A percentile compares a stretch with the other conserved stretches of the same genome.
These are phyloP conservation scores for Keqinozyma sinolaborantium DNA, from an alignment of 1,139 yeast genomes.

Conservation along the genomic window DNA sequence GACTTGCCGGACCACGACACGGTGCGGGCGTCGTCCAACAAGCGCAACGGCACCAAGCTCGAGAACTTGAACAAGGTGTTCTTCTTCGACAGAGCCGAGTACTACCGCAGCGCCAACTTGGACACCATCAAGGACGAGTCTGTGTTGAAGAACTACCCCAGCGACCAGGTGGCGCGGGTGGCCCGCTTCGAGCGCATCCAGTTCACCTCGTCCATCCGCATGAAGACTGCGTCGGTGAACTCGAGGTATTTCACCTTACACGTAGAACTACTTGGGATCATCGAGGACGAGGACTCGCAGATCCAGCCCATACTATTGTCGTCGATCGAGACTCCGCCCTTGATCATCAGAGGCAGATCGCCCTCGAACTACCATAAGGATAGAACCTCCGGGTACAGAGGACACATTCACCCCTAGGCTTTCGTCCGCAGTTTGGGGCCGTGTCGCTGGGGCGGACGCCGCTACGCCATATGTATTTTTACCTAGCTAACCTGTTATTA, in stretches of 20 bases:
- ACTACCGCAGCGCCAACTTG: slow-evolving; percentile 27
- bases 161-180: slow-evolving; percentile 51
- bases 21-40: slow-evolving; percentile 58
- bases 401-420: slow-evolving; percentile 12
- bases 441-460: too few species aligned
- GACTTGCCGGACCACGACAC: slow-evolving; percentile 55
- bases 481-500: not conserved
- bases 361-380: slow-evolving; percentile 58
- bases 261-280: slow-evolving; percentile 52
- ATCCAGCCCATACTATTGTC: slow-evolving; percentile 39
- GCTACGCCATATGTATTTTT: not conserved
- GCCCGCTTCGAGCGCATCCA: slow-evolving; percentile 70
- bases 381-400: slow-evolving; percentile 36
- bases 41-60: slow-evolving; percentile 33
- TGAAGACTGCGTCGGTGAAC: slow-evolving; percentile 44
- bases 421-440: too few species aligned
- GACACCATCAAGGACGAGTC: slow-evolving; percentile 29
- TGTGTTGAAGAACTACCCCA: slow-evolving; percentile 42
- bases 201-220: slow-evolving; percentile 58
- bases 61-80: slow-evolving; percentile 21
- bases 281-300: slow-evolving; percentile 37
- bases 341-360: slow-evolving; percentile 65
- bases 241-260: slow-evolving; percentile 49
- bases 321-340: slow-evolving; percentile 55
- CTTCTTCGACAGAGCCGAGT: slow-evolving; percentile 43